Evolutionary conservation across 768 basidiomycete genomes (phyloP).

Genomic region (Russula emetica): DNA sequence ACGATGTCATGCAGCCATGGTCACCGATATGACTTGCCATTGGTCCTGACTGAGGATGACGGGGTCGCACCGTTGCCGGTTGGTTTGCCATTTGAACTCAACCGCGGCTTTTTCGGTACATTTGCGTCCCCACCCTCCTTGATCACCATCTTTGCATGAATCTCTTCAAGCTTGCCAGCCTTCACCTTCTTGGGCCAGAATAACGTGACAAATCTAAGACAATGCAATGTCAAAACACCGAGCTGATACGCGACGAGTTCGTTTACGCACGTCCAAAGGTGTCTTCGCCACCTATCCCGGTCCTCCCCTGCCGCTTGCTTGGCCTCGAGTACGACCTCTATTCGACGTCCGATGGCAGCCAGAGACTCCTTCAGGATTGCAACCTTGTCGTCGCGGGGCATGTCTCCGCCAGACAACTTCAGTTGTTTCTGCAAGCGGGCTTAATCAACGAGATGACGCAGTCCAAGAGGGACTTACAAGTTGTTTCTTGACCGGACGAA

Average conservation of each 20-base stretch:
- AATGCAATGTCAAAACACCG: slow-evolving; percentile 12
- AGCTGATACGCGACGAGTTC: background rate
- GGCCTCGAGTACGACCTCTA: slow-evolving; percentile 72
- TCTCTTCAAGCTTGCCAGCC: slow-evolving; percentile 88
- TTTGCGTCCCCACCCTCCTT: slow-evolving; percentile 61
- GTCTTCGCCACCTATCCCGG: slow-evolving; percentile 80
- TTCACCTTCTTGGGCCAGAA: slow-evolving; percentile 99
- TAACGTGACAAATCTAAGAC: slow-evolving; percentile 77
- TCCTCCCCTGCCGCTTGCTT: slow-evolving; percentile 81
- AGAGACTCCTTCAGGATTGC: slow-evolving; percentile 93
- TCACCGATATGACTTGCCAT: slow-evolving; percentile 62
- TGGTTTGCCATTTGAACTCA: slow-evolving; percentile 43
- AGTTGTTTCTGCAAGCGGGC: slow-evolving; percentile 74
- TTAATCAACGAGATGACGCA: slow-evolving; percentile 9
- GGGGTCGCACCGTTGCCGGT: slow-evolving; percentile 41
- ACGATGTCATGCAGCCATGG: background rate
- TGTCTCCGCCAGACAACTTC: slow-evolving; percentile 87
- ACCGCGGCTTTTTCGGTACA: slow-evolving; percentile 56
- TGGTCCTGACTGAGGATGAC: slow-evolving; percentile 46
- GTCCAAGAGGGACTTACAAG: slow-evolving; percentile 50
- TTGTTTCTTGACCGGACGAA: slow-evolving; percentile 96
- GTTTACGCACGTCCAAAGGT: slow-evolving; percentile 89
- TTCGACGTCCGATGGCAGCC: slow-evolving; percentile 87
- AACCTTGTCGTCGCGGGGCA: slow-evolving; percentile 95
- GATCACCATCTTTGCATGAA: slow-evolving; percentile 94